Evolutionary conservation across 2,329 filamentous ascomycete species (phyloP).

Genomic region (Coleophoma eucalyptorum): DNA sequence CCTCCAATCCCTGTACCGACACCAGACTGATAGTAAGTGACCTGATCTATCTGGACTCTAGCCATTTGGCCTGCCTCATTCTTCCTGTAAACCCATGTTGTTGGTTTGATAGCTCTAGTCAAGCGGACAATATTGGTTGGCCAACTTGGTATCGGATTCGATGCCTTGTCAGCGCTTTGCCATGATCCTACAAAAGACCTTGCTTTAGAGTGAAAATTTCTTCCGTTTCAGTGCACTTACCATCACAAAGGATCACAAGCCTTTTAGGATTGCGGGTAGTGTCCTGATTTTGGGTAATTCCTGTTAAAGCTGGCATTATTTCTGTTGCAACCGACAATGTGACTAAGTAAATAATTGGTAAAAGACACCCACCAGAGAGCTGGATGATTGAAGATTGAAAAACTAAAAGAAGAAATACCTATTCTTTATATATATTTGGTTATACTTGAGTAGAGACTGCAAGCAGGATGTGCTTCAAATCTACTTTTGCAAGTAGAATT

Average conservation of each 20-base stretch:
- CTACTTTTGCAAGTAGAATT: too few relatives aligned
- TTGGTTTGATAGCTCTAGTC: not conserved
- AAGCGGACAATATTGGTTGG: not conserved
- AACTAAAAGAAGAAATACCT: too few relatives aligned
- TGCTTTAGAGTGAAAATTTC: not conserved
- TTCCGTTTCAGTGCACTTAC: not conserved
- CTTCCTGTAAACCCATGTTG: not conserved
- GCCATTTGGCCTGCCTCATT: not conserved
- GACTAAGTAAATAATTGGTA: too few relatives aligned
- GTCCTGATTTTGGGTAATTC: too few relatives aligned
- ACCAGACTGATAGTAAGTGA: slow-evolving; percentile 1
- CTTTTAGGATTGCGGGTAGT: not conserved
- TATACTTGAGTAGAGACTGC: too few relatives aligned
- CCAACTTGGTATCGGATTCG: not conserved
- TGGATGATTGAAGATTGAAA: too few relatives aligned
- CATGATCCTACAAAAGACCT: not conserved
- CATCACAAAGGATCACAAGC: not conserved
- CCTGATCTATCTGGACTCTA: not conserved
- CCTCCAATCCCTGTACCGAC: not conserved
- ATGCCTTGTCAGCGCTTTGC: not conserved
- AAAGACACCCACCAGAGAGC: too few relatives aligned
- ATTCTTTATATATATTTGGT: too few relatives aligned
- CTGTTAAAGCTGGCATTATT: too few relatives aligned
- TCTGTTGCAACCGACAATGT: too few relatives aligned
- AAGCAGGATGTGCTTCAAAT: too few relatives aligned